phyloP scores from a whole-genome alignment of 2,329 filamentous ascomycete genomes.

The Podosphaera leucotricha region DNA sequence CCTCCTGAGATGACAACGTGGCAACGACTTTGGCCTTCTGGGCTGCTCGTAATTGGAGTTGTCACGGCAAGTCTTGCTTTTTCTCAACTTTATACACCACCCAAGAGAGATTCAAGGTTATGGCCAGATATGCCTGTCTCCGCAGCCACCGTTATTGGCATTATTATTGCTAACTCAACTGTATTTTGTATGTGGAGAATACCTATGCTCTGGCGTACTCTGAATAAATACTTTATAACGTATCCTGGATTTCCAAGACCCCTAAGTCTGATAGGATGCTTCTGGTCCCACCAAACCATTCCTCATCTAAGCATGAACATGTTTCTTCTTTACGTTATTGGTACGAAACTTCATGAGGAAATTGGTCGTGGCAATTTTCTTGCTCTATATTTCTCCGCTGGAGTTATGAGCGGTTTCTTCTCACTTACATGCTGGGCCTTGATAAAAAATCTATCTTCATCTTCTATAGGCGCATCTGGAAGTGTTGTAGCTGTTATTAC shows the following conservation, averaged over 20 bases:
- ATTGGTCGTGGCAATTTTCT: slow-evolving; percentile 45
- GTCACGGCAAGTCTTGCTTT: slow-evolving; percentile 22
- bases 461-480: slow-evolving; percentile 43
- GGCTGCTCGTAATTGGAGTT: slow-evolving; percentile 23
- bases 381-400: slow-evolving; percentile 37
- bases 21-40: slow-evolving; percentile 31
- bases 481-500: slow-evolving; percentile 35
- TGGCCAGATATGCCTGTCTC: slow-evolving; percentile 37
- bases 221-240: slow-evolving; percentile 47
- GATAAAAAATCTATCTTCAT: slow-evolving; percentile 17
- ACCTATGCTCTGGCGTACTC: slow-evolving; percentile 37
- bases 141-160: slow-evolving; percentile 35
- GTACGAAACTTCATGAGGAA: slow-evolving; percentile 43
- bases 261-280: slow-evolving; percentile 33
- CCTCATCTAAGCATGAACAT: slow-evolving; percentile 42
- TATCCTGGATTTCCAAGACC: slow-evolving; percentile 41
- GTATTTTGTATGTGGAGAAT: slow-evolving; percentile 36
- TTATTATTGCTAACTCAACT: slow-evolving; percentile 35
- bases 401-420: slow-evolving; percentile 32
- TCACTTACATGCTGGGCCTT: slow-evolving; percentile 25
- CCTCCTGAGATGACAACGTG: slow-evolving; percentile 28
- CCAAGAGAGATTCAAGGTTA: slow-evolving; percentile 24
- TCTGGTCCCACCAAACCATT: slow-evolving; percentile 44
- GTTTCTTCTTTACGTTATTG: slow-evolving; percentile 39
- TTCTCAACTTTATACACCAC: slow-evolving; percentile 28